Evolutionary conservation across 305 asterid species (phyloP).

Genomic region (Fraxinus xanthoxyloides): DNA sequence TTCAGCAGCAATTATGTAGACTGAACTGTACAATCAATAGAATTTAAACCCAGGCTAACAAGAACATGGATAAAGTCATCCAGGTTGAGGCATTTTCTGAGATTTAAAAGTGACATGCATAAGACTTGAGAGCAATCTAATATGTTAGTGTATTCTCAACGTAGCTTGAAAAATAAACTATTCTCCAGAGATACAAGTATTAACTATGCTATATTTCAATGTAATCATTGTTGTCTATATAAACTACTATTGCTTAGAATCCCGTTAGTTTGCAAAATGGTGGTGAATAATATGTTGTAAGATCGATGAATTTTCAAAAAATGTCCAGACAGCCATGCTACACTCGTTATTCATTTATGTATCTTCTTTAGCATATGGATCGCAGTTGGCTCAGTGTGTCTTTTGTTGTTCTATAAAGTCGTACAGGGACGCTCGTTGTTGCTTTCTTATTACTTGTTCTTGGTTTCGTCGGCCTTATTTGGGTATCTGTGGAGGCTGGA

Average conservation of each 20-base stretch:
- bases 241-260: not conserved
- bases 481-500: conserved; percentile 68
- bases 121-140: not conserved
- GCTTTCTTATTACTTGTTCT: conserved; percentile 64
- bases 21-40: not conserved
- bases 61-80: not conserved
- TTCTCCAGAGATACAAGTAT: not conserved
- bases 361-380: conserved; percentile 6
- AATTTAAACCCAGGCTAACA: not conserved
- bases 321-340: not conserved
- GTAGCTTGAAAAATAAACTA: not conserved
- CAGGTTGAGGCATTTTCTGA: not conserved
- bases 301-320: not conserved
- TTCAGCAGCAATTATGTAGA: not conserved
- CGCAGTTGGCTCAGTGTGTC: conserved; percentile 20
- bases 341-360: not conserved
- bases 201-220: not conserved
- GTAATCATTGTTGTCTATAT: not conserved
- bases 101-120: not conserved
- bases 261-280: not conserved
- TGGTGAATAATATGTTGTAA: not conserved
- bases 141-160: not conserved
- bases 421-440: conserved; percentile 59
- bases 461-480: conserved; percentile 68
- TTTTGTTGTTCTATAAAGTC: conserved; percentile 45